Evolutionary conservation across 73 alveolate species (phyloP).

Genomic region (Symbiodinium natans): DNA sequence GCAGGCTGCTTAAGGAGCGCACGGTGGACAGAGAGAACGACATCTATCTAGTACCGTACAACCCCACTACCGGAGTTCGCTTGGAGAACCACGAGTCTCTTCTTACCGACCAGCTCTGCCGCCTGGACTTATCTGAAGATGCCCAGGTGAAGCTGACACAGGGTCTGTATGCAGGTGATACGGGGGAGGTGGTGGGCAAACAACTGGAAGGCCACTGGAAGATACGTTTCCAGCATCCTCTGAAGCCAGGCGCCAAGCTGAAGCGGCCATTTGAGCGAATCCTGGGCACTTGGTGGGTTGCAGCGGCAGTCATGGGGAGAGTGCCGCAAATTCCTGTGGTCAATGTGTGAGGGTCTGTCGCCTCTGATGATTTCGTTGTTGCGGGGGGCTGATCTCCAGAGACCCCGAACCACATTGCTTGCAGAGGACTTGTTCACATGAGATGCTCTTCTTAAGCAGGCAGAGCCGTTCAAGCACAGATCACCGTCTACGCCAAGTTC

Average conservation of each 20-base stretch:
- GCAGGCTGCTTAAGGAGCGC: neutral
- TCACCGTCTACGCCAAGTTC: too few relatives aligned
- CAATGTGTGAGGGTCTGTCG: neutral
- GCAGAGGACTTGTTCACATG: too few relatives aligned
- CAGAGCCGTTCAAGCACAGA: too few relatives aligned
- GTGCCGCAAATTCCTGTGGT: neutral
- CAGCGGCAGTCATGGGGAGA: neutral
- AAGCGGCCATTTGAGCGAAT: neutral
- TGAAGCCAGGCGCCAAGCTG: neutral
- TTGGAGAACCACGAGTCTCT: neutral
- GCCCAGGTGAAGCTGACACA: neutral
- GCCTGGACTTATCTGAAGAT: neutral
- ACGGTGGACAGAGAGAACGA: neutral
- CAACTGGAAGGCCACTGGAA: constrained; percentile 3
- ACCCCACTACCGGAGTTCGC: neutral
- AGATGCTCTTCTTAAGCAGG: too few relatives aligned
- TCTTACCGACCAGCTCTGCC: neutral
- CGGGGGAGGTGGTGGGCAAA: neutral
- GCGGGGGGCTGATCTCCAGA: too few relatives aligned
- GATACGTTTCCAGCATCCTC: neutral
- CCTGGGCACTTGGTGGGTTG: constrained; percentile 21
- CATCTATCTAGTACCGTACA: constrained; percentile 1
- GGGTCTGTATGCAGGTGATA: neutral
- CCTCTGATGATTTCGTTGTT: too few relatives aligned
- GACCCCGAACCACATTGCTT: too few relatives aligned